Percentiles rank a stretch among this genome's conserved stretches.
Conservation (phyloP, 495 filamentous ascomycete genomes). For the Aspergillus cavernicola region DNA sequence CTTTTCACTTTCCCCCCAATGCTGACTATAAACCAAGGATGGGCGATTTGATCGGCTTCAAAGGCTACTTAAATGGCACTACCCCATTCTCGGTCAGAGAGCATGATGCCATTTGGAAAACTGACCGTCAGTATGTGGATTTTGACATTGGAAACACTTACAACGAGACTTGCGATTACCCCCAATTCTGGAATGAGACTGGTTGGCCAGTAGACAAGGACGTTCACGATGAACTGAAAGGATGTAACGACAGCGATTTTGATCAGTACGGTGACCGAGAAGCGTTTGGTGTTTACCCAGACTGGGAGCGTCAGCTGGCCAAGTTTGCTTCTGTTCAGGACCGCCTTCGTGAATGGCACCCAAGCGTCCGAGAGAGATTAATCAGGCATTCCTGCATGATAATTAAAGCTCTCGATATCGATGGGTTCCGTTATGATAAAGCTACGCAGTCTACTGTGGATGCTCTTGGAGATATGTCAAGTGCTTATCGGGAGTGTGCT, state of each 20-base stretch:
- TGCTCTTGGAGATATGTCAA: conserved; percentile 55
- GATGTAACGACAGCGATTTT: conserved; percentile 68
- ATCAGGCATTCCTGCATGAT: conserved; percentile 64
- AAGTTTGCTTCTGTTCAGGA: conserved; percentile 77
- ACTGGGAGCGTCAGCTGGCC: conserved; percentile 65
- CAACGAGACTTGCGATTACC: conserved; percentile 58
- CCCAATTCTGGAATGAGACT: conserved; percentile 64
- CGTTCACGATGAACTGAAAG: conserved; percentile 44
- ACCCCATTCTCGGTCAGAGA: conserved; percentile 57
- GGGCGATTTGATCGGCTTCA: conserved; percentile 67
- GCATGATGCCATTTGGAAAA: conserved; percentile 58
- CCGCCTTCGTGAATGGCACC: conserved; percentile 67
- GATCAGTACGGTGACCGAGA: conserved; percentile 68
- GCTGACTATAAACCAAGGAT: conserved; percentile 34
- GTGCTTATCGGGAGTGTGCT: conserved; percentile 55
- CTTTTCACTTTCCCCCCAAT: background rate
- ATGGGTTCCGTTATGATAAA: conserved; percentile 69
- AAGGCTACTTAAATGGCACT: conserved; percentile 62
- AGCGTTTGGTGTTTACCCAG: conserved; percentile 64
- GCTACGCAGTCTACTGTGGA: conserved; percentile 64
- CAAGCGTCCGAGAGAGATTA: conserved; percentile 55
- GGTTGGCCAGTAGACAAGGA: conserved; percentile 50
- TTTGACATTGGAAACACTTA: conserved; percentile 58
- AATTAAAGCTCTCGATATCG: conserved; percentile 61
- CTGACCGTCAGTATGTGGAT: conserved; percentile 56